Evolutionary conservation across 768 basidiomycete genomes (phyloP), one percentile per base, ranked within the genome.

Genomic region (Pulveroboletus sp.): DNA sequence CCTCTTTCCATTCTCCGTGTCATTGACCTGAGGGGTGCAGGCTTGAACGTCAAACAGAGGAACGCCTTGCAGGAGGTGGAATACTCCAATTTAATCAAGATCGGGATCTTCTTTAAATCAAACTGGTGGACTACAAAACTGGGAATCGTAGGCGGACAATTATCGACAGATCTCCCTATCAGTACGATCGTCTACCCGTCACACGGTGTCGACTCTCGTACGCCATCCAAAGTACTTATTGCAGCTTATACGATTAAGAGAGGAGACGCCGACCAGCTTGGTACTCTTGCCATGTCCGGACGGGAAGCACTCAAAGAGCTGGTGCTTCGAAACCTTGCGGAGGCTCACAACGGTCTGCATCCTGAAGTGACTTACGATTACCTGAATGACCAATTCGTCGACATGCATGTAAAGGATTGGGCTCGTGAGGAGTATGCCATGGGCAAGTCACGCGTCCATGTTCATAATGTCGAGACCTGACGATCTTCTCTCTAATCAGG

Each of bases 381-480:
- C 12, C 23, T 55, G 2, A 29, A 22, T 16, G 45, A 40, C 1
- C 19, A 55, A 29, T 48, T 43, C 3, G 37, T 55, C 8, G 54
- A 67, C 19, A 56, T 55, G 13, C 45, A 62, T 30, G 47, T 65
- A 0, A 67, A 64, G 61, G 62, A 67, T 47, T 76, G 75, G 74
- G 45, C 35, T 29, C 53, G 64, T 20, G 58, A 69, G 30, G 63
- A 65, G 4, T 50, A 57, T 17, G 61, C 69, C 0, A 64, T 72
- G 61, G 73, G 73, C 74, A 43, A 42, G 63, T 50, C 13, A 19
- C n/a, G 12, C n/a, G 6, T 5, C 11, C n/a, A 24, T 3, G 11
- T 20, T 34, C 13, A 48, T 10, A 1, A 19, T 13, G 0, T 34
- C 13, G 27, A 6, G 12, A 29, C 27, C 6, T 29, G 27, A 6